Evolutionary conservation across 129 eudicot genomes (phyloP), one percentile per base, ranked within the genome.

Genomic region (Ambrosia artemisiifolia): DNA sequence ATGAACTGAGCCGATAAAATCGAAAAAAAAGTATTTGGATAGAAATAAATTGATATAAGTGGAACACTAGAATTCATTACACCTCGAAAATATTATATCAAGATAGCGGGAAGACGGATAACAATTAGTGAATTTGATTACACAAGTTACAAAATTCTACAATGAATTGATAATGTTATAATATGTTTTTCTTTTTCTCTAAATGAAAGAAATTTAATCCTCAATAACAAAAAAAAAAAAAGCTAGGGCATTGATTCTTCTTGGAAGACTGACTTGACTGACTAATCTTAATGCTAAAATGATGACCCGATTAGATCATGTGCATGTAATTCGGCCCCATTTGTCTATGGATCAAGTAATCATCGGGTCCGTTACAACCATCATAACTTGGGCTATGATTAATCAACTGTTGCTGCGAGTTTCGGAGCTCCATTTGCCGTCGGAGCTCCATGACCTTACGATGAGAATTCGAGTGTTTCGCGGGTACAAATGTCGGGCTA

Each of bases 401-500:
- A 3, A 85, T 33, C 66, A 85, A 3, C 34, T 84, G 95, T 48
- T 89, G 91, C 42, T 84, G 88, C 28, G 79, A 78, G 17, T 57
- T 74, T 6, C 83, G 97, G 34, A 86, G 49, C 56, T 94, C 98
- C 85, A 84, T 84, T 68, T 90, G 99, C 34, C 99, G 67, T 75
- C 99, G 83, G 68, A 94, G 96, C 94, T 90, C 99, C 82, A 94
- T 44, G 1, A 94, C 99, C 24, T 94, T 94, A 24, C 99, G 74
- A 79, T 94, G 99, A 4, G 99, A 94, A 47, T 94, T 94, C 0
- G 99, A 94, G 67, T 94, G 99, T 74, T 75, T 86, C 0, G 93
- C 81, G n/a, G 97, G 77, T 19, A 94, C 76, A 38, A 88, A 94
- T 0, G 99, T 76, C 32, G 99, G 99, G 82, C 99, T 94, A 2